Base-by-base conservation (phyloP, 1,284 basidiomycete genomes). In the Heliocybe sulcata region DNA sequence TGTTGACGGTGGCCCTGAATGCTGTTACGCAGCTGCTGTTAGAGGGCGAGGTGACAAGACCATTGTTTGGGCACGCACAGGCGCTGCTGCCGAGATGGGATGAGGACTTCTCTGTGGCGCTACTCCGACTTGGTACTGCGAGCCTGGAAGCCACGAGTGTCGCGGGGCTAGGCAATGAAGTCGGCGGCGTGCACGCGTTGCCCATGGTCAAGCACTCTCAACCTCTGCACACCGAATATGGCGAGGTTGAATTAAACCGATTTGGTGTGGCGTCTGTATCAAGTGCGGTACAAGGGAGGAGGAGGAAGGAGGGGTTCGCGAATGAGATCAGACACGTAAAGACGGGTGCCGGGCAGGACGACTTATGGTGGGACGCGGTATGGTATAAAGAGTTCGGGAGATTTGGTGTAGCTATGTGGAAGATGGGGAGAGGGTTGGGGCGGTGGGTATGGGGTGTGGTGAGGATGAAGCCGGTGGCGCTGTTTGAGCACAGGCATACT, bases 141-240 rank as follows among this genome's bases (percentile, higher is more conserved):
- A 86, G 84, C 62, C 70, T 90, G 51, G 87, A 90, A 64, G 83
- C 83, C 0, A 88, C 86, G 0, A 81, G 80, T 53, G 74, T 86
- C 19, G 76, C 81, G 19, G 88, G 87, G 1, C 76, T 87, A 62
- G 83, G 84, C 1, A 88, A 90, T 62, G 87, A 90, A 66, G 81
- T 89, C 20, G 79, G 79, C 19, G 71, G 76, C 1, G 72, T 88
- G 33, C 61, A 72, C 47, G 69, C 73, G n/a, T 45, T 33, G 12
- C 27, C 51, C 19, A 6, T 52, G 4, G 22, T 19, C 20, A 22
- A 20, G 26, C 12, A 16, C 29, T 59, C 58, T 23, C 56, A 57
- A 20, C 35, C 53, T n/a, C n/a, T n/a, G 23, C 64, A 70, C 29
- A 61, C 47, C 14, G 47, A 49, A 26, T 49, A 60, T 26, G 66